These are phyloP conservation scores for Solanum chmielewskii DNA, from an alignment of 257 asterid genomes.

Conservation along the genomic window DNA sequence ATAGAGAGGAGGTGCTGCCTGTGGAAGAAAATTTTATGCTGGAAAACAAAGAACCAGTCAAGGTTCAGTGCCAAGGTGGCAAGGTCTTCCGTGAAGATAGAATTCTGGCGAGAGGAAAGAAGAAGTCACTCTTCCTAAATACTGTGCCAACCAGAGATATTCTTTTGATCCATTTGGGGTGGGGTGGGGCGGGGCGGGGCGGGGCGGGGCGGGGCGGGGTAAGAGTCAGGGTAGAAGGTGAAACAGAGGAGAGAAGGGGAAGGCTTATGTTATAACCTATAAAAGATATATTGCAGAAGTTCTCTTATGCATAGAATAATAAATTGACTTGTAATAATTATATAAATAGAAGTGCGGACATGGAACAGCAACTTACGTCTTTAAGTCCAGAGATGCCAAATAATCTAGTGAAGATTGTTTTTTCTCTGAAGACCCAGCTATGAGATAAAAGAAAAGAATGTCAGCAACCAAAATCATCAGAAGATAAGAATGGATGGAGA, in stretches of 20 bases:
- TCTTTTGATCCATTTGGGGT: background rate
- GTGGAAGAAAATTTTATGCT: background rate
- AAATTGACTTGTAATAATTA: background rate
- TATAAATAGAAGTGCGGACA: background rate
- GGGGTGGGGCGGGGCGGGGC: background rate
- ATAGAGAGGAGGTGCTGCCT: background rate
- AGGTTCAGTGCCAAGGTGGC: background rate
- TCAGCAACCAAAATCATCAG: background rate
- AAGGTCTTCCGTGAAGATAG: background rate
- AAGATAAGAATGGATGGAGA: background rate
- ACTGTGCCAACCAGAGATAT: background rate
- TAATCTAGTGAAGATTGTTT: constrained; percentile 50
- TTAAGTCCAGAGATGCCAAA: constrained; percentile 65
- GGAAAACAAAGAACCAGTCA: background rate
- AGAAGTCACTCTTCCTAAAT: background rate
- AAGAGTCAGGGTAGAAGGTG: background rate
- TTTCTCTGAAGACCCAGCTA: constrained; percentile 61
- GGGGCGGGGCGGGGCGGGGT: background rate
- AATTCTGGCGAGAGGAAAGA: background rate
- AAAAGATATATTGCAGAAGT: background rate
- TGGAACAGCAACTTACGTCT: constrained; percentile 36
- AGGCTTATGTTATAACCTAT: background rate
- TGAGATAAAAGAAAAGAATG: background rate
- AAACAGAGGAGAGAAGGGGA: background rate
- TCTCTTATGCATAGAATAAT: background rate